Base-by-base conservation (phyloP, 2,329 filamentous ascomycete species). In the Pseudocercospora eumusae region DNA sequence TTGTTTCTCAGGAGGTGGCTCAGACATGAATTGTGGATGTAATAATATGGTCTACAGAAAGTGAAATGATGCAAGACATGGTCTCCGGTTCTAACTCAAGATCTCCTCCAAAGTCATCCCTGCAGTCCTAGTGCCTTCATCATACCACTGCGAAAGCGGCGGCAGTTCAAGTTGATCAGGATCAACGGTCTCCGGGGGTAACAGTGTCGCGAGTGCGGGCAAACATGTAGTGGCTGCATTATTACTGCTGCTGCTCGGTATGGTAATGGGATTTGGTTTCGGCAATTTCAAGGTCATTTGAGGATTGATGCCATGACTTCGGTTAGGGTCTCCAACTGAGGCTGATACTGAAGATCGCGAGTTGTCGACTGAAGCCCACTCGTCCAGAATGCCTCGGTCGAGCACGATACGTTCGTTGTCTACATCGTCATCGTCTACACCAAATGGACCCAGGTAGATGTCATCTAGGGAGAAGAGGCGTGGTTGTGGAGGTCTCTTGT, bases 371-470 rank as follows among this genome's bases (percentile, higher is more conserved):
- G 58, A 40, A 10, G 69, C 71, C 71, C 71, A 75, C 31, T 33
- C 31, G 54, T 75, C 73, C 21, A 76, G 60, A 44, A 76, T 76
- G 23, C 70, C 69, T 18, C 74, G 69, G 56, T 75, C 74, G 13
- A 76, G 68, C 2, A 70, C 70, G 25, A 75, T 72, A 2, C 64
- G 72, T 28, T 69, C 71, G n/a, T 55, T 59, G 5, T 67, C 66
- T 27, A 61, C 61, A 31, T 65, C 64, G 10, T 69, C 68, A 31
- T 71, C 66, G 15, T 67, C 66, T 33, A 53, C 56, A 27, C 57
- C 64, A 33, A 69, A 69, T 5, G 63, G 62, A 28, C 68, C 68
- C 5, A 71, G 66, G 64, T 73, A 74, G 33, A 73, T 67, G 42
- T 74, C 72, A 28, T 70, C 68, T 13, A 71, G 62, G 8, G 64